Base-by-base conservation (phyloP, 805 yeast species). In the Blastobotrys muscicola region DNA sequence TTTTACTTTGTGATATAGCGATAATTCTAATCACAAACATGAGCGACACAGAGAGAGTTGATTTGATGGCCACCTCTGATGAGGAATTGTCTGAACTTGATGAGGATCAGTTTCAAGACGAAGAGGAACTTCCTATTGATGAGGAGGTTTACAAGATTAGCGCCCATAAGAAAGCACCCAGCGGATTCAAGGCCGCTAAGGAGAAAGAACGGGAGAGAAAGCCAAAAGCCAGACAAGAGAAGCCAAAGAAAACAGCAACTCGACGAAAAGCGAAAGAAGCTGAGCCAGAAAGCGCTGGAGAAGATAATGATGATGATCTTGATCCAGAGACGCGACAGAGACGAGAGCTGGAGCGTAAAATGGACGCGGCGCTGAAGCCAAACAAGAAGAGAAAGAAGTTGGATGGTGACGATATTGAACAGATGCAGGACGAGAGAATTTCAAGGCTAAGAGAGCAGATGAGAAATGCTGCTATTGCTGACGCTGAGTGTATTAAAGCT, bases 391-490 rank as follows among this genome's bases (percentile, higher is more conserved):
- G 52, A 43, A 78, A 74, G 56, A 71, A 72, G 61, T 77, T 82
- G 39, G 90, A 84, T 55, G 97, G 92, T 54, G 95, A 86, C 58
- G 98, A 92, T 65, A 67, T 92, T 51, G 97, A 94, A 60, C 81
- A 86, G 57, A 82, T 85, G 81, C 94, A 89, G 60, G 99, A 92
- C 69, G 97, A 89, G 58, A 75, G 76, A 47, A 85, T 92, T 50
- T 78, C 85, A 42, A 73, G 74, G 48, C 71, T 92, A 52, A 85
- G 94, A 51, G 87, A 82, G 54, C 78, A 77, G 62, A 92, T 92
- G 99, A 84, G 87, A 55, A 75, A 78, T 54, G 75, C 77, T 26
- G 83, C 82, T 1, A 59, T 71, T 47, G 69, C 69, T 39, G 72
- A 69, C 42, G 71, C 70, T 9, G 80, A 75, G 45, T 65, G 71